These are phyloP conservation scores for Shiraia sp. DNA, from an alignment of 2,329 filamentous ascomycete species.

Conservation along the genomic window DNA sequence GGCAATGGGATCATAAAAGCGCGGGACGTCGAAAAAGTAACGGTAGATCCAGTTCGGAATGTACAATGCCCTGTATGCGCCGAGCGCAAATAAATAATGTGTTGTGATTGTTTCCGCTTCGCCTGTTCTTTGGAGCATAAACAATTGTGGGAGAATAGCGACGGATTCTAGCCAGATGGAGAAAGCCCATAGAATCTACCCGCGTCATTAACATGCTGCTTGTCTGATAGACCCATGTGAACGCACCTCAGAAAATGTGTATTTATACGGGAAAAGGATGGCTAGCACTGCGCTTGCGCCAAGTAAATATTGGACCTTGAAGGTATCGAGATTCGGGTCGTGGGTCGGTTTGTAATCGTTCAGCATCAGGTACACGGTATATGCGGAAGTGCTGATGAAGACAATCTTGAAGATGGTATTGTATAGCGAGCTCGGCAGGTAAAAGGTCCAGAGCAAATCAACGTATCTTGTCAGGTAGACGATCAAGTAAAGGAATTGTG, in stretches of 20 bases:
- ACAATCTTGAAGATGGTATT: slow-evolving; percentile 95
- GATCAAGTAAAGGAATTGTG: slow-evolving; percentile 89
- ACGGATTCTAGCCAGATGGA: slow-evolving; percentile 98
- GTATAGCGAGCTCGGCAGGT: slow-evolving; percentile 71
- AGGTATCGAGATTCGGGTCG: slow-evolving; percentile 95
- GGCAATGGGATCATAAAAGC: slow-evolving; percentile 81
- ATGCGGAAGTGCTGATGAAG: slow-evolving; percentile 87
- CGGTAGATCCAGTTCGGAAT: slow-evolving; percentile 99
- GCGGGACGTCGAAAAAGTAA: slow-evolving; percentile 71
- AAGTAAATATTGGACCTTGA: slow-evolving; percentile 93
- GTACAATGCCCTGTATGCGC: slow-evolving; percentile 88
- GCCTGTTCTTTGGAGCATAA: slow-evolving; percentile 96
- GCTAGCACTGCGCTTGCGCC: slow-evolving; percentile 78
- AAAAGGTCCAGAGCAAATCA: slow-evolving; percentile 82
- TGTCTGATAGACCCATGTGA: neutral
- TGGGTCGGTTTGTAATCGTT: slow-evolving; percentile 97
- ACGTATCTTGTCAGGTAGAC: slow-evolving; percentile 95
- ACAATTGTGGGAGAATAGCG: slow-evolving; percentile 94
- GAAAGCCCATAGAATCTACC: slow-evolving; percentile 90
- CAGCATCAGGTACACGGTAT: slow-evolving; percentile 98
- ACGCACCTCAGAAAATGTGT: slow-evolving; percentile 68
- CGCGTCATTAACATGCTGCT: slow-evolving; percentile 13
- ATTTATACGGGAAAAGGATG: slow-evolving; percentile 82
- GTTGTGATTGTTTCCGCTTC: slow-evolving; percentile 99
- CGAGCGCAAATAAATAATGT: slow-evolving; percentile 94